Evolutionary conservation across 805 yeast genomes (phyloP).

Genomic region (Teunomyces gatunensis): DNA sequence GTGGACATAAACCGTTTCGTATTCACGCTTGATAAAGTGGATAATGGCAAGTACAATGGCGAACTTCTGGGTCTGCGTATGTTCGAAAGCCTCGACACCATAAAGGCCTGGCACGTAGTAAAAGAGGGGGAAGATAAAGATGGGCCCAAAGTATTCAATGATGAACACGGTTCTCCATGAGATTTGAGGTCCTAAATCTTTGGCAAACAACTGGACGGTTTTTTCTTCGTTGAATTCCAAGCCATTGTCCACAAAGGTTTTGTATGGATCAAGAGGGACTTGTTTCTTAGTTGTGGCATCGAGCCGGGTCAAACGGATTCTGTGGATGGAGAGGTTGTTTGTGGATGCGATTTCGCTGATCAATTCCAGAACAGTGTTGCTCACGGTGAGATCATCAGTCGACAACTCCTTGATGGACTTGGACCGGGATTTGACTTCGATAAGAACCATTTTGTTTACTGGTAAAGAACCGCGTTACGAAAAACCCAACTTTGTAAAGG

Average conservation of each 20-base stretch:
- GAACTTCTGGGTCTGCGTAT: constrained; percentile 51
- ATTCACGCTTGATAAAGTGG: constrained; percentile 86
- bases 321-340: constrained; percentile 28
- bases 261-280: constrained; percentile 43
- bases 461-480: too few relatives aligned
- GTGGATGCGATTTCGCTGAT: constrained; percentile 45
- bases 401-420: constrained; percentile 50
- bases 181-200: constrained; percentile 92
- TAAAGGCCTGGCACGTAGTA: constrained; percentile 43
- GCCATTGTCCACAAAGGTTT: constrained; percentile 47
- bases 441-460: constrained; percentile 35
- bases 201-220: constrained; percentile 53
- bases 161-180: constrained; percentile 89
- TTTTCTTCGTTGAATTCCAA: constrained; percentile 26
- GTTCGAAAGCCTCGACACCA: constrained; percentile 38
- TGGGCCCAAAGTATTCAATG: constrained; percentile 87
- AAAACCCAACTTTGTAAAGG: too few relatives aligned
- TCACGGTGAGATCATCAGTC: constrained; percentile 32
- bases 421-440: constrained; percentile 61
- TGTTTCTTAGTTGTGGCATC: constrained; percentile 29
- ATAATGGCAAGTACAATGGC: constrained; percentile 57
- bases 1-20: constrained; percentile 83
- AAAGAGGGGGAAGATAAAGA: constrained; percentile 70
- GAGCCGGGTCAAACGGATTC: constrained; percentile 45
- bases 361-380: constrained; percentile 41